phyloP scores from a whole-genome alignment of 106 monocot genomes.

The Gastrodia elata region DNA sequence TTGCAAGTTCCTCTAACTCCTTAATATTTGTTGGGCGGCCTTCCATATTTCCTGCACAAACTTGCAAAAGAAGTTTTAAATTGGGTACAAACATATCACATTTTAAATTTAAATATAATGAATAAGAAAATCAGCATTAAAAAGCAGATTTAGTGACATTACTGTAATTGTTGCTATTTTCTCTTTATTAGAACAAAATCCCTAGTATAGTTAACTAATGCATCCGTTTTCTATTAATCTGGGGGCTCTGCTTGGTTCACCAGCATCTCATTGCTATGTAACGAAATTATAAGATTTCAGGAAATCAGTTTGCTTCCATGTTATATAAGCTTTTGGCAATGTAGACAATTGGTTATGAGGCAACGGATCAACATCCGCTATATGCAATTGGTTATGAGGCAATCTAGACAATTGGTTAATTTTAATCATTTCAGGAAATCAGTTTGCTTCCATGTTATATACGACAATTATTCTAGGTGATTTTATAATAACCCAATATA shows the following conservation, averaged over 20 bases:
- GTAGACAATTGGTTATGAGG: not conserved
- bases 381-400: not conserved
- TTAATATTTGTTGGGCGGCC: constrained; percentile 44
- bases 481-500: too few relatives aligned
- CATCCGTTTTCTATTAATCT: not conserved
- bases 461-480: too few relatives aligned
- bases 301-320: too few relatives aligned
- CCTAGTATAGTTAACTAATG: not conserved
- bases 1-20: constrained; percentile 67
- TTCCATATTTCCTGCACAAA: constrained; percentile 37
- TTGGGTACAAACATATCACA: not conserved
- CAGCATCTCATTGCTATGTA: too few relatives aligned
- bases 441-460: too few relatives aligned
- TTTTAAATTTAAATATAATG: not conserved
- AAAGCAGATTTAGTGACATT: not conserved
- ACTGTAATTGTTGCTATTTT: not conserved
- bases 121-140: not conserved
- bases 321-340: not conserved
- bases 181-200: not conserved
- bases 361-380: not conserved
- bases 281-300: too few relatives aligned
- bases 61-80: not conserved
- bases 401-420: too few relatives aligned
- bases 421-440: too few relatives aligned
- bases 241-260: too few relatives aligned